Percentiles rank a stretch among this genome's conserved stretches.
phyloP scores from a whole-genome alignment of 768 basidiomycete species.

The Neoboletus magnificus region DNA sequence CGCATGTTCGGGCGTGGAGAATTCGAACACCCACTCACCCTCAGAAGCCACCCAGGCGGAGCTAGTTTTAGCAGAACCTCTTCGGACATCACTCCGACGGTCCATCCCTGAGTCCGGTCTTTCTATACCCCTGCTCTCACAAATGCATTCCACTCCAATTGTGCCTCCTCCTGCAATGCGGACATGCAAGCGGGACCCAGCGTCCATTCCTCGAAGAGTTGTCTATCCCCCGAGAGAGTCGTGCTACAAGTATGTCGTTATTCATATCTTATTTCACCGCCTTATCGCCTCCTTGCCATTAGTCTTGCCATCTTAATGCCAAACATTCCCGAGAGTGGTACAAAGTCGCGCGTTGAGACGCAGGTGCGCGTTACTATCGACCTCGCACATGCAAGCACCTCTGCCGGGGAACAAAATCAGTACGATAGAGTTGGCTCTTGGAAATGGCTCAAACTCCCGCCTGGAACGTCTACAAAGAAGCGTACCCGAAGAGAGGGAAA shows the following conservation, averaged over 20 bases:
- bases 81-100: slow-evolving; percentile 33
- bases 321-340: slow-evolving; percentile 76
- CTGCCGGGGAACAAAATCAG: slow-evolving; percentile 55
- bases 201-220: slow-evolving; percentile 52
- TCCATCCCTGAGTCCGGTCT: slow-evolving; percentile 27
- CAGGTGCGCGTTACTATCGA: slow-evolving; percentile 86
- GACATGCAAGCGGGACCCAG: slow-evolving; percentile 53
- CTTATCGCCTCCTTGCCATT: slow-evolving; percentile 16
- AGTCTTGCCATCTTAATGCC: slow-evolving; percentile 83
- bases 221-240: slow-evolving; percentile 70
- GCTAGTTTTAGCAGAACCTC: slow-evolving; percentile 29
- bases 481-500: slow-evolving; percentile 81
- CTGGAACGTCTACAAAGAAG: slow-evolving; percentile 79
- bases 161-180: slow-evolving; percentile 64
- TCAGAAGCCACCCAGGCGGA: slow-evolving; percentile 36
- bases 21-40: slow-evolving; percentile 6
- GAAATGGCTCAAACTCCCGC: slow-evolving; percentile 82
- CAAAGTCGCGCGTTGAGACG: slow-evolving; percentile 93
- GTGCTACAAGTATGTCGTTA: slow-evolving; percentile 63
- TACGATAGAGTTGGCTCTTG: slow-evolving; percentile 86
- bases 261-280: slow-evolving; percentile 1
- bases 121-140: slow-evolving; percentile 34
- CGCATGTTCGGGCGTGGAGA: slow-evolving; percentile 21
- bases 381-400: slow-evolving; percentile 61
- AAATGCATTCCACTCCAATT: slow-evolving; percentile 54